Percentiles rank a stretch among this genome's conserved stretches.
These are phyloP conservation scores for Fonsecaea nubica DNA, from an alignment of 2,329 filamentous ascomycete genomes.

Conservation along the genomic window DNA sequence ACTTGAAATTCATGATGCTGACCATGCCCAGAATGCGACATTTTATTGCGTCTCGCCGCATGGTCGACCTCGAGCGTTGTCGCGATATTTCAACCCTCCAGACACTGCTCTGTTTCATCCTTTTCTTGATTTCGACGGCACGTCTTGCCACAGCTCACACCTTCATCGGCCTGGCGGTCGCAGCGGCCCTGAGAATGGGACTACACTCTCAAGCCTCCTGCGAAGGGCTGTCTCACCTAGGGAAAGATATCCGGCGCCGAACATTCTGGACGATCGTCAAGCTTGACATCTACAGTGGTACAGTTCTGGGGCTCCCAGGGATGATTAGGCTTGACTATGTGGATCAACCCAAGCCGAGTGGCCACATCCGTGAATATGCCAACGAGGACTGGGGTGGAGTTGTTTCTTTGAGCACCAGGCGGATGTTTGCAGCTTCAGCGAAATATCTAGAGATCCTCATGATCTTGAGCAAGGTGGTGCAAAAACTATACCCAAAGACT, in stretches of 20 bases:
- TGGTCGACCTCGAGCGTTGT: slow-evolving; percentile 30
- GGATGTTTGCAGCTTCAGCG: slow-evolving; percentile 32
- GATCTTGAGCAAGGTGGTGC: slow-evolving; percentile 29
- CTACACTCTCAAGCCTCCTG: slow-evolving; percentile 31
- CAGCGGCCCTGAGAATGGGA: slow-evolving; percentile 32
- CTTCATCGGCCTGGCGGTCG: slow-evolving; percentile 28
- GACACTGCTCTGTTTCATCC: slow-evolving; percentile 26
- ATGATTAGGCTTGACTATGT: slow-evolving; percentile 33
- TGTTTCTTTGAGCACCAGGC: slow-evolving; percentile 17
- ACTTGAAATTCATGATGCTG: neutral
- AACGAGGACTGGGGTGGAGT: slow-evolving; percentile 18
- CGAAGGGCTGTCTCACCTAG: slow-evolving; percentile 18
- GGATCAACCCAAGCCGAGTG: slow-evolving; percentile 29
- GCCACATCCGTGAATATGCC: slow-evolving; percentile 22
- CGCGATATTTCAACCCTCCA: slow-evolving; percentile 29
- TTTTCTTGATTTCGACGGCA: slow-evolving; percentile 36
- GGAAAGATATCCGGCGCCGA: slow-evolving; percentile 22
- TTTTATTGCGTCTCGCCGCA: slow-evolving; percentile 32
- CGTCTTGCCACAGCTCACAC: slow-evolving; percentile 32
- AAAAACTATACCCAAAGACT: slow-evolving; percentile 32
- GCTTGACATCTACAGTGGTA: slow-evolving; percentile 35
- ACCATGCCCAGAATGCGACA: slow-evolving; percentile 27
- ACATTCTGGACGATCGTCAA: slow-evolving; percentile 36
- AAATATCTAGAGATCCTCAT: slow-evolving; percentile 32
- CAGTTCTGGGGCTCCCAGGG: slow-evolving; percentile 31